Conservation (phyloP, 768 basidiomycete species). For the Phallus indusiatus region DNA sequence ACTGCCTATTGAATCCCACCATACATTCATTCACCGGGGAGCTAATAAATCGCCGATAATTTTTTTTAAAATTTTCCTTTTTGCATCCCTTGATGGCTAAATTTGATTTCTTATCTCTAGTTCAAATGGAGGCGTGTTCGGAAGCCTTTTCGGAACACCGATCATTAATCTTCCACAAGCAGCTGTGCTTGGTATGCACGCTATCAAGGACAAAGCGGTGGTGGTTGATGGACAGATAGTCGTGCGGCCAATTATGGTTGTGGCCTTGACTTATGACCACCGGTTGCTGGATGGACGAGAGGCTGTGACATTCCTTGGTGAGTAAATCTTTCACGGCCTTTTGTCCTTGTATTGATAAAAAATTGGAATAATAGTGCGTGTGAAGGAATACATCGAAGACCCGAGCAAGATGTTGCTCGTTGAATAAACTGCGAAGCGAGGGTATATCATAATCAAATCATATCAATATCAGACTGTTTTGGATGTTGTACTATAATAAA, state of each 20-base stretch:
- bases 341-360: not conserved
- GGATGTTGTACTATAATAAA: too few relatives aligned
- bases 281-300: constrained; percentile 92
- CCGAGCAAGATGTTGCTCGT: constrained; percentile 79
- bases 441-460: too few relatives aligned
- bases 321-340: constrained; percentile 22
- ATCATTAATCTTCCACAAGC: constrained; percentile 97
- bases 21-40: not conserved
- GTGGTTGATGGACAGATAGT: constrained; percentile 94
- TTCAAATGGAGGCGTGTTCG: constrained; percentile 98
- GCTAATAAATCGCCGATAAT: not conserved
- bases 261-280: constrained; percentile 93
- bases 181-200: constrained; percentile 94
- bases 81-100: not conserved
- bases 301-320: constrained; percentile 95
- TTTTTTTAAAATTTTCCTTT: too few relatives aligned
- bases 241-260: constrained; percentile 93
- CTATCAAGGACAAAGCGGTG: constrained; percentile 84
- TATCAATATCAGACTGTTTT: too few relatives aligned
- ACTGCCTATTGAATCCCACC: not conserved
- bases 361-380: constrained; percentile 46
- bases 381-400: constrained; percentile 92
- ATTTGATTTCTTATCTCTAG: constrained; percentile 28
- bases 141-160: constrained; percentile 94
- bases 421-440: not conserved